These are phyloP conservation scores for Tylopilus intermedius DNA, from an alignment of 768 basidiomycete species.

Conservation along the genomic window DNA sequence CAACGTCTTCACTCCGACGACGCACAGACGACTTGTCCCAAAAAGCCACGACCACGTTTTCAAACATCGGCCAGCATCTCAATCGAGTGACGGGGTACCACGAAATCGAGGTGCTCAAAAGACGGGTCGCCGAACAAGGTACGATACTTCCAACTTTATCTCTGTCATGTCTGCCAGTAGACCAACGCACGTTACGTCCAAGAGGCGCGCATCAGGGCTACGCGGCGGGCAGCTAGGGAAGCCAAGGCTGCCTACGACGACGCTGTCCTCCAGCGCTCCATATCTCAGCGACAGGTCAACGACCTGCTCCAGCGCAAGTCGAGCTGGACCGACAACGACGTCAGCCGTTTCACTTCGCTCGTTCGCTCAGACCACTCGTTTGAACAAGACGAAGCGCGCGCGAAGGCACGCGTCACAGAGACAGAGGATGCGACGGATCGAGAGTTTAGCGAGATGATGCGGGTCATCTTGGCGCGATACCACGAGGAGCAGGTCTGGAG, in stretches of 20 bases:
- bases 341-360: slow-evolving; percentile 80
- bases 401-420: slow-evolving; percentile 62
- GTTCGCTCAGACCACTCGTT: slow-evolving; percentile 86
- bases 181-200: slow-evolving; percentile 12
- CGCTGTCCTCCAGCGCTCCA: slow-evolving; percentile 74
- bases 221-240: slow-evolving; percentile 60
- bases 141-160: slow-evolving; percentile 21
- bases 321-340: slow-evolving; percentile 86
- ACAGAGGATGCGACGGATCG: slow-evolving; percentile 80
- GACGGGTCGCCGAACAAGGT: slow-evolving; percentile 79
- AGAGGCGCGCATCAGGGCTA: slow-evolving; percentile 72
- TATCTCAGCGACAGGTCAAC: slow-evolving; percentile 93
- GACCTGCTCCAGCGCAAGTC: slow-evolving; percentile 92
- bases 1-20: slow-evolving; percentile 37
- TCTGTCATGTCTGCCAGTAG: not conserved
- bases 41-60: slow-evolving; percentile 55
- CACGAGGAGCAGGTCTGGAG: slow-evolving; percentile 99
- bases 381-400: slow-evolving; percentile 70
- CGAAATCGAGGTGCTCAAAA: slow-evolving; percentile 78
- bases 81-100: slow-evolving; percentile 91
- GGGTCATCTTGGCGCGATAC: slow-evolving; percentile 82
- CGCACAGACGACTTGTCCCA: slow-evolving; percentile 57
- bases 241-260: slow-evolving; percentile 75
- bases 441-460: slow-evolving; percentile 85
- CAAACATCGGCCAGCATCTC: slow-evolving; percentile 69